Evolutionary conservation across 305 asterid species (phyloP).

Genomic region (Solanum hybrid): DNA sequence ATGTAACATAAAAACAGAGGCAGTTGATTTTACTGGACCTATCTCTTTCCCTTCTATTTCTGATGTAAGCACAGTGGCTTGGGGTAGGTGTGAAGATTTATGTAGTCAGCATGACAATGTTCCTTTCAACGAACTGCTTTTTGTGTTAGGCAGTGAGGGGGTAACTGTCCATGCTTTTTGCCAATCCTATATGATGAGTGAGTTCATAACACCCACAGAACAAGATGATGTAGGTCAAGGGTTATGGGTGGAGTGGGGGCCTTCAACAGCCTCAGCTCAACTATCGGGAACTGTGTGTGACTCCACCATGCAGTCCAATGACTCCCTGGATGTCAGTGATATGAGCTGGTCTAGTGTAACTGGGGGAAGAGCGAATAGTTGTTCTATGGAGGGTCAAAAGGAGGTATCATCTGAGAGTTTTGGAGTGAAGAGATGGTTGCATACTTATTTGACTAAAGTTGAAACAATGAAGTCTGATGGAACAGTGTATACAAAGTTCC

Average conservation of each 20-base stretch:
- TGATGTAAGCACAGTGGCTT: slow-evolving; percentile 71
- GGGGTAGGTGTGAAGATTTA: slow-evolving; percentile 62
- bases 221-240: slow-evolving; percentile 49
- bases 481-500: slow-evolving; percentile 50
- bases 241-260: slow-evolving; percentile 92
- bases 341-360: slow-evolving; percentile 4
- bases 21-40: slow-evolving; percentile 24
- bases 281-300: slow-evolving; percentile 16
- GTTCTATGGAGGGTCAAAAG: slow-evolving; percentile 20
- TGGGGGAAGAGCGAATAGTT: slow-evolving; percentile 16
- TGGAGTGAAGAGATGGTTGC: slow-evolving; percentile 55
- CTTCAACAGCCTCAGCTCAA: slow-evolving; percentile 28
- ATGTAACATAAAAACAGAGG: slow-evolving; percentile 17
- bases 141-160: slow-evolving; percentile 71
- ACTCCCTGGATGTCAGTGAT: slow-evolving; percentile 4
- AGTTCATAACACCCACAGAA: slow-evolving; percentile 24
- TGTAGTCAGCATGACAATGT: slow-evolving; percentile 47
- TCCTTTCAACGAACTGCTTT: slow-evolving; percentile 62
- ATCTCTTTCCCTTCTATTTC: slow-evolving; percentile 39
- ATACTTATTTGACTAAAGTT: slow-evolving; percentile 49
- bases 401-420: slow-evolving; percentile 28
- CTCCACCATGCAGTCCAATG: slow-evolving; percentile 1
- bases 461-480: slow-evolving; percentile 46
- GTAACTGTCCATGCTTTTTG: slow-evolving; percentile 76
- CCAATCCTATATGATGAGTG: slow-evolving; percentile 25